Conservation (phyloP, 495 filamentous ascomycete species). For the Tuber umbilicatum region DNA sequence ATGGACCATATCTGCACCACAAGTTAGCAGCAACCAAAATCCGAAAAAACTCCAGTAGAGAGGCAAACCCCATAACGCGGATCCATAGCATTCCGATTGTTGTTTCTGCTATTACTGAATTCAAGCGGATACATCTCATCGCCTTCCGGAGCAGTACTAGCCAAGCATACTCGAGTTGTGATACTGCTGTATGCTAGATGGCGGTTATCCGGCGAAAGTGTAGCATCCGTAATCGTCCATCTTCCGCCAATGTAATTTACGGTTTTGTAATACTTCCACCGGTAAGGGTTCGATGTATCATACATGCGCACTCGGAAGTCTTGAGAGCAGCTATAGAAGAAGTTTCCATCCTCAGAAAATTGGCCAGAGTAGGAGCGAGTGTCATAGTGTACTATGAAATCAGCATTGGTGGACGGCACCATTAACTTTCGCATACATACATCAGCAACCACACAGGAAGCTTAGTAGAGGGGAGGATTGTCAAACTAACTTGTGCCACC, state of each 20-base stretch:
- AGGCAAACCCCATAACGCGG: slow-evolving; percentile 27
- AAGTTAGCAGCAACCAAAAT: slow-evolving; percentile 15
- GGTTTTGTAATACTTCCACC: slow-evolving; percentile 94
- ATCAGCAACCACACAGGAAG: slow-evolving; percentile 10
- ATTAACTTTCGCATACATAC: slow-evolving; percentile 46
- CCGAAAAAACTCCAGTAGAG: background rate
- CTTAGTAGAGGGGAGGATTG: background rate
- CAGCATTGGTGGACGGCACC: slow-evolving; percentile 66
- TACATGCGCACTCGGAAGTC: slow-evolving; percentile 95
- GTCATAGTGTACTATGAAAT: slow-evolving; percentile 82
- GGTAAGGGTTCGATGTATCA: slow-evolving; percentile 90
- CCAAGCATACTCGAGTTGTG: slow-evolving; percentile 69
- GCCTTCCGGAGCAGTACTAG: slow-evolving; percentile 77
- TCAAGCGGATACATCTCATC: slow-evolving; percentile 72
- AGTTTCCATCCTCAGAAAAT: slow-evolving; percentile 94
- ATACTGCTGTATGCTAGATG: slow-evolving; percentile 87
- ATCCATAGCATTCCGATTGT: slow-evolving; percentile 43
- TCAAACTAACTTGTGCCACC: slow-evolving; percentile 56
- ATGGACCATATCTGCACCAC: slow-evolving; percentile 72
- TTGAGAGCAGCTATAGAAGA: slow-evolving; percentile 91
- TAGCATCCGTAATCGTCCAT: slow-evolving; percentile 96
- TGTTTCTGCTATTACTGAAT: slow-evolving; percentile 51
- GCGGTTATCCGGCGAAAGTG: slow-evolving; percentile 82
- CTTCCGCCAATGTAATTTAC: slow-evolving; percentile 75
- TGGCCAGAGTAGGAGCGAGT: slow-evolving; percentile 87